Evolutionary conservation across 441 rosid species (phyloP).

Genomic region (Erodium moschatum): DNA sequence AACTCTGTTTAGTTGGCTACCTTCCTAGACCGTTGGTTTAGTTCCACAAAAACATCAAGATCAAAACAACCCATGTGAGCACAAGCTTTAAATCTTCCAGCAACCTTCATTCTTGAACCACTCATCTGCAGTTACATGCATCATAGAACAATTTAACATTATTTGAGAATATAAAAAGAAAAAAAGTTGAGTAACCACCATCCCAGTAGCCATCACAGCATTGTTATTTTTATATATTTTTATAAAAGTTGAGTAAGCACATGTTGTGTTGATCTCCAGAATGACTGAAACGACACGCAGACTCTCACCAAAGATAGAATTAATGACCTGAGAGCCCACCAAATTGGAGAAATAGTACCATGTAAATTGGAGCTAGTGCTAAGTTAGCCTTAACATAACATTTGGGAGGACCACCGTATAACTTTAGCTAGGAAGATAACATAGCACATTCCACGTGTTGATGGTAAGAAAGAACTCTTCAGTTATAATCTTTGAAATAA

Average conservation of each 20-base stretch:
- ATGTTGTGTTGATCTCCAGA: slow-evolving; percentile 15
- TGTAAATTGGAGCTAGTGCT: background rate
- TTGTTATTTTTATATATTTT: background rate
- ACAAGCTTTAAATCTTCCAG: slow-evolving; percentile 96
- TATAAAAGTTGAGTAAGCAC: too few species aligned
- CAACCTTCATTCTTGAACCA: slow-evolving; percentile 90
- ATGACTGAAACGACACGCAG: background rate
- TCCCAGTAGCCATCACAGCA: background rate
- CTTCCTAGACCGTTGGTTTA: slow-evolving; percentile 97
- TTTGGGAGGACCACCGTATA: background rate
- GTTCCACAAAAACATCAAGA: slow-evolving; percentile 90
- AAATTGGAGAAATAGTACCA: background rate
- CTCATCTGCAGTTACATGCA: slow-evolving; percentile 55
- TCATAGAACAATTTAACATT: slow-evolving; percentile 10
- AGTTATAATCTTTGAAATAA: background rate
- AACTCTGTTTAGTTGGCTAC: slow-evolving; percentile 33
- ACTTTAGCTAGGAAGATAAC: background rate
- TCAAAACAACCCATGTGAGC: slow-evolving; percentile 96
- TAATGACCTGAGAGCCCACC: background rate
- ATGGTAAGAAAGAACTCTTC: background rate
- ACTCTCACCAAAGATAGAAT: background rate
- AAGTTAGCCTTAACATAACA: background rate
- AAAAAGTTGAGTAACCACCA: background rate
- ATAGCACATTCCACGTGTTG: background rate
- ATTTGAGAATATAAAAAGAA: background rate